Base-by-base conservation (phyloP, 257 asterid genomes). In the Petrea volubilis region DNA sequence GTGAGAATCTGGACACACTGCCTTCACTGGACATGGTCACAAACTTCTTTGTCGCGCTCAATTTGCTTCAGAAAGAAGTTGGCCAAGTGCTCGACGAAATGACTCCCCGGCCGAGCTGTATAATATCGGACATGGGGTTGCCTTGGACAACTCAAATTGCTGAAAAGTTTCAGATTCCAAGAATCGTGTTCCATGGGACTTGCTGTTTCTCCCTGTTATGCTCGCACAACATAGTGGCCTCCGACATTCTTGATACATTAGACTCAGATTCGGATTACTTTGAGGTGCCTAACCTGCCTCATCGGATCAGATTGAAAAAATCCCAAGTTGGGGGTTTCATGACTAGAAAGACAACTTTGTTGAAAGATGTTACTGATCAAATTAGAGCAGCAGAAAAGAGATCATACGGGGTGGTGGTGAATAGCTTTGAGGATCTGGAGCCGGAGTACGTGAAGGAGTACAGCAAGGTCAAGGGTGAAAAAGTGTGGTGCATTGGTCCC, bases 71-170 rank as follows among this genome's bases (percentile, higher is more conserved):
- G 67, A 74, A 77, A 24, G 78, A 81, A 4, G 78, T 77, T n/a
- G 76, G 67, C 25, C 8, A 67, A 25, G 28, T 67, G 58, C 15
- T 84, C 29, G 49, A 73, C 7, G 76, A 79, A 33, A 65, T 85
- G 41, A 60, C 47, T 5, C 90, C 85, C 8, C 38, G 56, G 7
- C 87, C 84, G 2, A 79, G 6, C 56, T 85, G 93, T 73, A 25
- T 87, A 25, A 72, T 87, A 20, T 74, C 88, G 3, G 93, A 85
- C 40, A 60, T 75, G 71, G 80, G 81, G 46, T 71, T 70, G 23
- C 82, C 85, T 0, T 87, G 93, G 87, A 82, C 93, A 2, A 69
- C 74, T 5, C 61, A 73, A 4, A 20, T 80, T 25, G 83, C 93
- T 3, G 29, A 58, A 10, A 84, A 68, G 36, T 64, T 78, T 18